Conservation (phyloP, 2,329 filamentous ascomycete genomes). For the Ambrosiella cleistominuta region DNA sequence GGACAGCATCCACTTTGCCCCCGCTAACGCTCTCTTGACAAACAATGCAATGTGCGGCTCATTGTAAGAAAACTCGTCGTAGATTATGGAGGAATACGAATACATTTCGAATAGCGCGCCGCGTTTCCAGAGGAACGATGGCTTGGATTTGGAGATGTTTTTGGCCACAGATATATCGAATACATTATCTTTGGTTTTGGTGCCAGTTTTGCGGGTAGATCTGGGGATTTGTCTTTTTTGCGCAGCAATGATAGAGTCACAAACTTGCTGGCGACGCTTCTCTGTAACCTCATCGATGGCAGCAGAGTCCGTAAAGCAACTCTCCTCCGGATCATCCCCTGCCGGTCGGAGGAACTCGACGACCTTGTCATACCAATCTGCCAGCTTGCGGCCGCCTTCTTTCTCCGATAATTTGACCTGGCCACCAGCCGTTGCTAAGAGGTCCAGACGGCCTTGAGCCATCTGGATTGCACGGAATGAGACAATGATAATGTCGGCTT, state of each 20-base stretch:
- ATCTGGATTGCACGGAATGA: conserved; percentile 16
- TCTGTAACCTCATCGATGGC: conserved; percentile 4
- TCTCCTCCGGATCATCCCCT: neutral
- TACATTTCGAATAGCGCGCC: conserved; percentile 21
- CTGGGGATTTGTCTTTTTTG: conserved; percentile 4
- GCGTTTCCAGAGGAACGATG: conserved; percentile 9
- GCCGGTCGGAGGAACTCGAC: conserved; percentile 6
- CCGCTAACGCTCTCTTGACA: conserved; percentile 19
- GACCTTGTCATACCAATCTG: conserved; percentile 9
- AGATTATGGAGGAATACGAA: conserved; percentile 23
- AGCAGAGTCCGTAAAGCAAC: neutral
- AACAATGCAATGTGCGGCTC: conserved; percentile 20
- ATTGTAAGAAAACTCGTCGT: conserved; percentile 28
- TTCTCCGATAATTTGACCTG: conserved; percentile 11
- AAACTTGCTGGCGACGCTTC: neutral
- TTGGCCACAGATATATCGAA: conserved; percentile 3
- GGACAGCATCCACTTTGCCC: conserved; percentile 27
- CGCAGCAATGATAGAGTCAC: neutral
- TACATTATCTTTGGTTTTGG: neutral
- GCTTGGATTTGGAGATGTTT: neutral
- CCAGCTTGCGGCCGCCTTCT: conserved; percentile 11
- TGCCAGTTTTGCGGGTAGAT: conserved; percentile 2
- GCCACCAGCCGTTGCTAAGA: conserved; percentile 11
- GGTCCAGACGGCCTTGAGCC: conserved; percentile 1
- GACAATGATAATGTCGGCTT: conserved; percentile 23